phyloP scores from a whole-genome alignment of 345 rosid genomes.

The Mercurialis annua region DNA sequence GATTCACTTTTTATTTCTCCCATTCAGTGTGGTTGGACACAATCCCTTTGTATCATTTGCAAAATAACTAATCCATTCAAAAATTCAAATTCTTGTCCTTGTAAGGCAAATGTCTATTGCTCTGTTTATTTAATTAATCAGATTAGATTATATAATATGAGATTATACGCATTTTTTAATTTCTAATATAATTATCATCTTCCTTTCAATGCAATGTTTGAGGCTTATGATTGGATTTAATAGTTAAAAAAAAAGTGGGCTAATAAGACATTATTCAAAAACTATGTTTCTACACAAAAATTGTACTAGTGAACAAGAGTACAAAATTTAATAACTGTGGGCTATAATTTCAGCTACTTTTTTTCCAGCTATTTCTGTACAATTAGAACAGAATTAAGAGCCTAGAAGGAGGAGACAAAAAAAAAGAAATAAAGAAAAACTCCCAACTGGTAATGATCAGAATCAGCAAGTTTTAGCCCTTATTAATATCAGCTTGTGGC shows the following conservation, averaged over 20 bases:
- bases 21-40: too few relatives aligned
- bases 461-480: slow-evolving; percentile 33
- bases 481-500: slow-evolving; percentile 32
- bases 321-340: not conserved
- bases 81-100: too few relatives aligned
- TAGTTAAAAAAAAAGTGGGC: not conserved
- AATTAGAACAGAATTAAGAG: slow-evolving; percentile 8
- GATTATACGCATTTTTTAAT: too few relatives aligned
- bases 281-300: not conserved
- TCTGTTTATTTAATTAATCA: too few relatives aligned
- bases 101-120: too few relatives aligned
- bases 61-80: too few relatives aligned
- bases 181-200: too few relatives aligned
- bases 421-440: not conserved
- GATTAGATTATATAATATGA: too few relatives aligned
- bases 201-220: too few relatives aligned
- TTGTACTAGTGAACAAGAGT: slow-evolving; percentile 1
- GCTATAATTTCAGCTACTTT: slow-evolving; percentile 10
- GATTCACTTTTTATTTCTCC: too few relatives aligned
- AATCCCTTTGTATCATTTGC: too few relatives aligned
- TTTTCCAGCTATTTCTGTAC: slow-evolving; percentile 16
- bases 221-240: slow-evolving; percentile 7
- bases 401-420: not conserved
- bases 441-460: slow-evolving; percentile 26
- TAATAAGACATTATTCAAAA: not conserved